Evolutionary conservation across 2,329 filamentous ascomycete genomes (phyloP), one percentile per base, ranked within the genome.

Genomic region (Penicillium sp.): DNA sequence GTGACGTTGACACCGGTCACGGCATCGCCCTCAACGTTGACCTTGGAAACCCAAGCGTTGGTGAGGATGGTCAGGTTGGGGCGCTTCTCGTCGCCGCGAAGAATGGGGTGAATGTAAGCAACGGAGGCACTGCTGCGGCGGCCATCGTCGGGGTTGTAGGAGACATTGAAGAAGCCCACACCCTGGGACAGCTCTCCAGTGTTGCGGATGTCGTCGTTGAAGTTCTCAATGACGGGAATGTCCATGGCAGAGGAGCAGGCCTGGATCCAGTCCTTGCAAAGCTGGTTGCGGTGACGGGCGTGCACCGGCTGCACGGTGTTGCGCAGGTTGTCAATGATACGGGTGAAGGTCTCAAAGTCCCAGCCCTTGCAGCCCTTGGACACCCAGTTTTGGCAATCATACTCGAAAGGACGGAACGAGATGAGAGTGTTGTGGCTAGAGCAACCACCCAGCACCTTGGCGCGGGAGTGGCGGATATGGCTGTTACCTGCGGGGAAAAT

Each of bases 391-490:
- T 90, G 83, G 77, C 89, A 84, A 75, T 96, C 92, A 73, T 95
- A 92, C 73, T 92, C 86, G 70, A 96, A 95, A 7, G 92, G 90
- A 24, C 91, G 85, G 83, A 96, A 96, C 16, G 89, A 94, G 74
- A 96, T 96, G 66, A 96, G 81, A 18, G 92, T 96, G 77, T 96
- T 96, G 82, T 96, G 92, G 55, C 89, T 93, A 42, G 91, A 95
- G 81, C 92, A 96, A 62, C 92, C 92, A 63, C 92, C 92, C 29
- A 96, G 83, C 38, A 96, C 91, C 80, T 96, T 96, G 60, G 92
- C 92, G 58, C 92, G 88, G 13, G 92, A 95, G 79, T 96, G 92
- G 61, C 91, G 87, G 77, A 96, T 96, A 77, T 91, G 83, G 53
- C 89, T 94, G 80, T 96, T 96, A 70, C 91, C 90, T 83, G 76